Conservation (phyloP, 139 green algal genomes). For the Pleodorina starrii region DNA sequence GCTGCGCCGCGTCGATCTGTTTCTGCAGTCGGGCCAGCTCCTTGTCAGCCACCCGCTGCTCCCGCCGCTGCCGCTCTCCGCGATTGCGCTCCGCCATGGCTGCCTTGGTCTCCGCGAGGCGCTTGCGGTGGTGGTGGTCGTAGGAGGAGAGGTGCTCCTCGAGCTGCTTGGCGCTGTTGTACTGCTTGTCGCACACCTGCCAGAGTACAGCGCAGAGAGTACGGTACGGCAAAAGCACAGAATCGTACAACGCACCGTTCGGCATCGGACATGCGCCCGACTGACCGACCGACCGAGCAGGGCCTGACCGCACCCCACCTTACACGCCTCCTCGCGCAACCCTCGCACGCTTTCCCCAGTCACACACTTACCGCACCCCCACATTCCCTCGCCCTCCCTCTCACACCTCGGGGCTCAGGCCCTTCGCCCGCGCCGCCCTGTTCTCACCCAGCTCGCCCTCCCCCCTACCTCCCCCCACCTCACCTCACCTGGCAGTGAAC, state of each 20-base stretch:
- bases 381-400: too few species aligned
- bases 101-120: constrained; percentile 55
- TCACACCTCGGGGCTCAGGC: too few species aligned
- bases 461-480: too few species aligned
- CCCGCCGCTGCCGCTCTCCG: constrained; percentile 46
- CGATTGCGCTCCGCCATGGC: constrained; percentile 54
- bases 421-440: not conserved
- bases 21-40: constrained; percentile 59
- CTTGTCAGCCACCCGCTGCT: constrained; percentile 57
- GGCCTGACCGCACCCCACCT: too few species aligned
- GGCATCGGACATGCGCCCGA: too few species aligned
- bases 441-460: not conserved
- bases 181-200: constrained; percentile 94
- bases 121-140: constrained; percentile 89
- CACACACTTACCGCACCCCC: not conserved
- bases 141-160: constrained; percentile 94
- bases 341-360: too few species aligned
- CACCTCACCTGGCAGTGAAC: too few species aligned
- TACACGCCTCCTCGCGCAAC: too few species aligned
- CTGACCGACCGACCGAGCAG: too few species aligned
- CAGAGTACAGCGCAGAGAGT: too few species aligned
- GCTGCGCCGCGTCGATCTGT: constrained; percentile 52
- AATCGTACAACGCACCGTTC: too few species aligned
- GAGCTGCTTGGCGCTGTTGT: constrained; percentile 85
- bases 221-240: too few species aligned